Base-by-base conservation (phyloP, 805 yeast species). In the Pichia californica region DNA sequence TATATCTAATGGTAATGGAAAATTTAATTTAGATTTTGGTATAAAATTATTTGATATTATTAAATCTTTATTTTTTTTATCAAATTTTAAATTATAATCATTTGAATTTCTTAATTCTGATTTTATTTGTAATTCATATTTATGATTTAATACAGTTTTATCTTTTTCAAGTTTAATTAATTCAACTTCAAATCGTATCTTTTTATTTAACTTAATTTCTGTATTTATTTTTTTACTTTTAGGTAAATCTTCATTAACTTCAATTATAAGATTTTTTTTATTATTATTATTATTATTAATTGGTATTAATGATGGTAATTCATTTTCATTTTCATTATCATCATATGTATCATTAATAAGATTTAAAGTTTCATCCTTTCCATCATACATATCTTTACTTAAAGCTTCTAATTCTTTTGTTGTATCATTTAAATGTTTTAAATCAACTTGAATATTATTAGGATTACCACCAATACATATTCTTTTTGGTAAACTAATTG, bases 381-480 rank as follows among this genome's bases (percentile, higher is more conserved):
- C 40, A 5, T 29, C 32, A 23, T 35, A 66, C 36, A 57, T 65
- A 49, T 44, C 57, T 51, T 11, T 23, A 14, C 38, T 56, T 38
- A 47, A 58, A 40, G 48, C 52, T 44, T 58, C 53, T 10, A 65
- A 54, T 26, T 65, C 65, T 29, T 64, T 59, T 5, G 63, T 45
- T 38, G 61, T 64, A 32, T 62, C 58, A 42, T 68, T 67, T 21
- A 73, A 54, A 7, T 58, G 58, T 7, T 62, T 58, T 28, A 77
- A 45, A 30, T 78, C 83, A 7, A 67, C 57, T 31, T 66, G 64
- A 16, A 72, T 54, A 16, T 75, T 66, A 29, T 64, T 70, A 1
- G 81, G 69, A 4, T 74, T 67, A 0, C 95, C 95, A 1, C 95
- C 95, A 64, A 88, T 88, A 39, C 73, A 64, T 10, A 69, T 59